phyloP scores from a whole-genome alignment of 1,284 basidiomycete genomes.

The Melampsora abietis-canadensis region DNA sequence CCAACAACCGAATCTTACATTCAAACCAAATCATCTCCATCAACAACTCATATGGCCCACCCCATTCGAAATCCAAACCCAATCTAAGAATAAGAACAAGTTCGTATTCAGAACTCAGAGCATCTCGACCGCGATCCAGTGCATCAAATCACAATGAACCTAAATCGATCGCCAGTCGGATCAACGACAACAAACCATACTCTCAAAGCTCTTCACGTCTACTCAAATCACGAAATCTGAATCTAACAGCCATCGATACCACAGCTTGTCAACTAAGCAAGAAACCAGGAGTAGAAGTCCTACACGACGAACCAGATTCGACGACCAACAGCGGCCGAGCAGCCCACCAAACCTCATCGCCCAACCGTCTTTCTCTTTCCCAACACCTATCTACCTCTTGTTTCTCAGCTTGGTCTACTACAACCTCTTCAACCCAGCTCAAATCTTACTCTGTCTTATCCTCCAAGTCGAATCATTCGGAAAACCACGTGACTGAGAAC shows the following conservation, averaged over 20 bases:
- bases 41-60: neutral
- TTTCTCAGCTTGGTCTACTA: constrained; percentile 33
- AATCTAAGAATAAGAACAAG: too few species aligned
- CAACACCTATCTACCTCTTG: neutral
- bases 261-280: constrained; percentile 9
- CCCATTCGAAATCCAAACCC: neutral
- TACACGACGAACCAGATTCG: constrained; percentile 4
- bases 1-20: too few species aligned
- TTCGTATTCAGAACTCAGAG: too few species aligned
- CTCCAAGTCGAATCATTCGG: too few species aligned
- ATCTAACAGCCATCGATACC: constrained; percentile 15
- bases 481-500: too few species aligned
- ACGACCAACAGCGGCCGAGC: neutral
- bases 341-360: neutral
- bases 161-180: neutral
- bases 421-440: constrained; percentile 8
- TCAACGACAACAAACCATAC: neutral
- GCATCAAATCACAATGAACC: neutral
- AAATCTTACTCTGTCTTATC: neutral
- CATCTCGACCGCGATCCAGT: neutral
- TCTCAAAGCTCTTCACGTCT: constrained; percentile 10
- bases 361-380: neutral
- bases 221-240: constrained; percentile 31
- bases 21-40: neutral
- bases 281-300: neutral